phyloP scores from a whole-genome alignment of 1,139 yeast species.

The Diutina ranongensis region DNA sequence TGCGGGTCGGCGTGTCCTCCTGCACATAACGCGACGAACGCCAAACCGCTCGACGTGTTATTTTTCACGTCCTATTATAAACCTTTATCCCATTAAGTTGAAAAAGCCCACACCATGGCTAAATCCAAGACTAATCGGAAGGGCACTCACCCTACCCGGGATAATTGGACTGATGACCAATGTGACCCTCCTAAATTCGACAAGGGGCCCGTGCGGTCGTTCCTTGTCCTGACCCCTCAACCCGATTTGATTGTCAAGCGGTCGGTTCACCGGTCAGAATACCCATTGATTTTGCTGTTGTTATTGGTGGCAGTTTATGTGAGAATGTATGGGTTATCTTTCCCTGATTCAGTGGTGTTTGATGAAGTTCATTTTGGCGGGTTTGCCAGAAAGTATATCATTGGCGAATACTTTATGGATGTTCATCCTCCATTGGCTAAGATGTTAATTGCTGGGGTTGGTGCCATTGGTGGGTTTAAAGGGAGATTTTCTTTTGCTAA shows the following conservation, averaged over 20 bases:
- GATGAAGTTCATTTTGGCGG: conserved; percentile 88
- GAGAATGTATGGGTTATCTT: conserved; percentile 46
- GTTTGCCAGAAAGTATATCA: conserved; percentile 63
- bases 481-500: conserved; percentile 64
- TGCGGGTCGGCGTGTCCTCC: background rate
- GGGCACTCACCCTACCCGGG: background rate
- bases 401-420: conserved; percentile 73
- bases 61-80: background rate
- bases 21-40: background rate
- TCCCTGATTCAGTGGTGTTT: conserved; percentile 78
- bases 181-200: background rate
- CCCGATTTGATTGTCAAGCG: background rate
- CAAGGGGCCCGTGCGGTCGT: conserved; percentile 4
- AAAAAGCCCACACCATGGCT: conserved; percentile 2
- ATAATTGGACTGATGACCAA: conserved; percentile 4
- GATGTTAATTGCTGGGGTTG: conserved; percentile 75
- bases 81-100: background rate
- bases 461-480: conserved; percentile 58
- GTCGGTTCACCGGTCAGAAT: background rate
- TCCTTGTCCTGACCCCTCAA: background rate
- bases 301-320: conserved; percentile 15
- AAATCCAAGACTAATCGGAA: background rate
- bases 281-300: conserved; percentile 8
- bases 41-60: conserved; percentile 2
- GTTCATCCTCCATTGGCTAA: conserved; percentile 93